Evolutionary conservation across 176 grass and related monocot species (phyloP), one percentile per base, ranked within the genome.

Genomic region (Eleusine coracana): DNA sequence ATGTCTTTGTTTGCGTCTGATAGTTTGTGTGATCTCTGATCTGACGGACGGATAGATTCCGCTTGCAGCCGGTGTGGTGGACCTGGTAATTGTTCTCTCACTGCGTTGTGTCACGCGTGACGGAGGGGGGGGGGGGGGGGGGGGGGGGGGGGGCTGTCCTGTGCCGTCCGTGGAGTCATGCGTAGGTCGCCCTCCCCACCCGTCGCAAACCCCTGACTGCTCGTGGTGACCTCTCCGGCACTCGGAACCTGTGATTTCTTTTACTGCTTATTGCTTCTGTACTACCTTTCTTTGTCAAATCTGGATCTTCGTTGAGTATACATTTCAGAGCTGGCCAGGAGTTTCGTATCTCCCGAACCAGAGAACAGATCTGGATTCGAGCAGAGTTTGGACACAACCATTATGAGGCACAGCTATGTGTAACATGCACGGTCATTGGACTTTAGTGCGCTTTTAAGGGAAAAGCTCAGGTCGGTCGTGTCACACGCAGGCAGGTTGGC

Each of bases 331-430:
- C 25, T 25, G 25, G 25, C 41, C 3, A 61, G 56, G 21, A 23
- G n/a, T 25, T 60, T 11, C 14, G 4, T 3, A 34, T 23, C 48
- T 37, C 4, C 63, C 23, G 2, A 17, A 2, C 31, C 2, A 23
- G 66, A 63, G 66, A 86, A 66, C 12, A 23, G 76, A 80, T 80
- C 58, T 86, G 44, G 66, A 69, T 18, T 45, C 34, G 45, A 48
- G 15, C 11, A 16, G 76, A 13, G 59, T 51, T 58, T 23, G 70
- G 77, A 80, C 49, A 80, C 18, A 20, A 58, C 77, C 16, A 58
- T 86, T 81, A 81, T 75, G 84, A 46, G 20, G 70, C 84, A 81
- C 84, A 81, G 61, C 70, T 66, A 9, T 31, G 60, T 56, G 59
- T 17, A 37, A 36, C 70, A 58, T 68, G 77, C 37, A 75, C 38